phyloP scores from a whole-genome alignment of 2,329 filamentous ascomycete genomes.

The Amauroascus verrucosus region DNA sequence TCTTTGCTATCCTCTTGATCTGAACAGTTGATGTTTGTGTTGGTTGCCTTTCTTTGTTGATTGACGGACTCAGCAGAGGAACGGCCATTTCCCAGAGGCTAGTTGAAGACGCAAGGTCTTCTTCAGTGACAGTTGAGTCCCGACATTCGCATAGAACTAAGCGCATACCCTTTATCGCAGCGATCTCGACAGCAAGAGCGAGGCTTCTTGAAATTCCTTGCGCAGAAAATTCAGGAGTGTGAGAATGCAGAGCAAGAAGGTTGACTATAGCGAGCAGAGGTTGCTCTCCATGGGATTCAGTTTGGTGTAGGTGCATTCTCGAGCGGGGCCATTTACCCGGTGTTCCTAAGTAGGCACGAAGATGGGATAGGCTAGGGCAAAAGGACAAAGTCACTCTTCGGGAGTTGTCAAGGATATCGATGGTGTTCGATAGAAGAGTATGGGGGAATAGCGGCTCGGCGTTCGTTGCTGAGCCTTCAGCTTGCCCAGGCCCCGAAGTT shows the following conservation, averaged over 20 bases:
- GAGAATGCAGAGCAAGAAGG: conserved; percentile 32
- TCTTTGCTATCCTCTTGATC: conserved; percentile 47
- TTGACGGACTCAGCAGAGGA: conserved; percentile 49
- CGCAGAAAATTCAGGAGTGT: conserved; percentile 39
- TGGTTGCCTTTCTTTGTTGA: conserved; percentile 38
- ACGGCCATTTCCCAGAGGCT: conserved; percentile 43
- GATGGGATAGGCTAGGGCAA: conserved; percentile 61
- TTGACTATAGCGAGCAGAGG: conserved; percentile 34
- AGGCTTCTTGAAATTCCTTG: conserved; percentile 40
- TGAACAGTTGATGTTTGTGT: conserved; percentile 48
- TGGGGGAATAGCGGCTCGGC: conserved; percentile 20
- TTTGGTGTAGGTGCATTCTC: not conserved
- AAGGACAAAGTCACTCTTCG: conserved; percentile 62
- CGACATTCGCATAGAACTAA: conserved; percentile 36
- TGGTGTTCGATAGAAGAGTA: conserved; percentile 50
- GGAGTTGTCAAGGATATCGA: conserved; percentile 59
- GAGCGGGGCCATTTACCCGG: not conserved
- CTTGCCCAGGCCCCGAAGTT: not conserved
- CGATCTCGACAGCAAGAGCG: conserved; percentile 32
- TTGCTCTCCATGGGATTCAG: conserved; percentile 9
- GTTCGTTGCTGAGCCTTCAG: conserved; percentile 5
- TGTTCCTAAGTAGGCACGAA: conserved; percentile 59
- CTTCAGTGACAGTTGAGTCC: conserved; percentile 22
- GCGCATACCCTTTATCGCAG: conserved; percentile 23
- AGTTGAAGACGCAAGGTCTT: conserved; percentile 24